Base-by-base conservation (phyloP, 495 filamentous ascomycete genomes). In the Penicillium pancosmium region DNA sequence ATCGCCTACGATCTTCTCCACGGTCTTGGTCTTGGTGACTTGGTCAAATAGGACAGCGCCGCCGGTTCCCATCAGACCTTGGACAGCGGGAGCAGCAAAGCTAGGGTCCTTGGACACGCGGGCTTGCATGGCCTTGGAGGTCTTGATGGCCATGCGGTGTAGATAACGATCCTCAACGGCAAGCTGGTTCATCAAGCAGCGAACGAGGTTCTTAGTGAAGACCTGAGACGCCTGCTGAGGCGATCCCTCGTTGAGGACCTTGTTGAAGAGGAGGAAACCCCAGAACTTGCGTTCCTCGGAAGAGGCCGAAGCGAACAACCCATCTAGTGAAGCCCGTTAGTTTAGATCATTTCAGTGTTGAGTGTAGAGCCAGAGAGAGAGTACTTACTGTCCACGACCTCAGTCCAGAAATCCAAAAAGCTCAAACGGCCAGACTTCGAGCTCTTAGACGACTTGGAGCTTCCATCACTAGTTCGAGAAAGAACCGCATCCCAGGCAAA, bases 211-310 rank as follows among this genome's bases (percentile, higher is more conserved):
- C 55, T 86, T 86, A 57, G 87, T 91, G 73, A 97, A 95, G 4
- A 96, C 73, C 2, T 68, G 60, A 19, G 77, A 67, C 13, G 88
- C 72, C 33, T 80, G 65, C 41, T 82, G 68, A 2, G 72, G 66
- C 3, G 77, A 73, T 43, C 74, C 74, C 41, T 75, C 73, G 41
- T 83, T 78, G 18, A 97, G 70, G 27, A 91, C 76, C 56, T 89
- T 89, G 56, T 85, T 80, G 60, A 97, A 90, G 19, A 98, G 84
- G 52, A 91, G 83, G 69, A 98, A 92, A 4, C 95, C 94, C 75
- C 89, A 91, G 66, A 89, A 90, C 70, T 97, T 97, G 47, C 93
- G 88, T 68, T 92, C 91, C 21, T 90, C 84, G 0, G 93, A 96
- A 11, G 92, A 86, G 16, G 83, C 83, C 51, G 88, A 80, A 25